These are phyloP conservation scores for Arabidopsis suecica DNA, from an alignment of 345 rosid genomes.

Conservation along the genomic window DNA sequence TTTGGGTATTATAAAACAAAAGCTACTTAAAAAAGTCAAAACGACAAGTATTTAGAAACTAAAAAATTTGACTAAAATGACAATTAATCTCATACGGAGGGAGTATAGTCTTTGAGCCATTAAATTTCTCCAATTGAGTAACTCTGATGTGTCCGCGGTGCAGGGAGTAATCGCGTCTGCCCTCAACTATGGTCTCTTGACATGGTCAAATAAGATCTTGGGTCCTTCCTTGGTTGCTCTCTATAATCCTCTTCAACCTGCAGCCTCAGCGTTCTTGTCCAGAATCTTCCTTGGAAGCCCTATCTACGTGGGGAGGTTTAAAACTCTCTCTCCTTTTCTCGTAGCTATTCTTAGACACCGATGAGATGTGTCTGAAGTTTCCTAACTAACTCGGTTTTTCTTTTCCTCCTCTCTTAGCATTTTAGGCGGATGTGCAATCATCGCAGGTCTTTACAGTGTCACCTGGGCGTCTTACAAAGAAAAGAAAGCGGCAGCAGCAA, in stretches of 20 bases:
- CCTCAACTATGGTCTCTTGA: conserved; percentile 86
- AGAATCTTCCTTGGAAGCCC: conserved; percentile 95
- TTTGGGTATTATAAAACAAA: no score
- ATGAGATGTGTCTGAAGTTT: neutral
- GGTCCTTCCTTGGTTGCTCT: conserved; percentile 98
- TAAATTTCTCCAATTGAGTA: conserved; percentile 7
- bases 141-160: conserved; percentile 5
- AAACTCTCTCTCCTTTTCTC: conserved; percentile 19
- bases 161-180: conserved; percentile 94
- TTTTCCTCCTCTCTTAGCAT: conserved; percentile 50
- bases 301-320: conserved; percentile 92
- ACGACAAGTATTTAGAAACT: no score
- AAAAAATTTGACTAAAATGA: no score
- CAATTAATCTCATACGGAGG: no score
- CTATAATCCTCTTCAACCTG: conserved; percentile 97
- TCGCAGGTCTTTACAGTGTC: conserved; percentile 82
- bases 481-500: conserved; percentile 47
- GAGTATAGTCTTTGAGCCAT: neutral
- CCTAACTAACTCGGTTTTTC: conserved; percentile 16
- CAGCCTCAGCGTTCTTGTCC: conserved; percentile 83
- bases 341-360: neutral
- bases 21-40: no score
- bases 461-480: conserved; percentile 92
- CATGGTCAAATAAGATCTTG: conserved; percentile 97
- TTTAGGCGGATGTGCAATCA: conserved; percentile 80